Percentiles rank a stretch among this genome's conserved stretches.
These are phyloP conservation scores for Phytophthora podocarpi DNA, from an alignment of 352 stramenopile genomes.

Conservation along the genomic window DNA sequence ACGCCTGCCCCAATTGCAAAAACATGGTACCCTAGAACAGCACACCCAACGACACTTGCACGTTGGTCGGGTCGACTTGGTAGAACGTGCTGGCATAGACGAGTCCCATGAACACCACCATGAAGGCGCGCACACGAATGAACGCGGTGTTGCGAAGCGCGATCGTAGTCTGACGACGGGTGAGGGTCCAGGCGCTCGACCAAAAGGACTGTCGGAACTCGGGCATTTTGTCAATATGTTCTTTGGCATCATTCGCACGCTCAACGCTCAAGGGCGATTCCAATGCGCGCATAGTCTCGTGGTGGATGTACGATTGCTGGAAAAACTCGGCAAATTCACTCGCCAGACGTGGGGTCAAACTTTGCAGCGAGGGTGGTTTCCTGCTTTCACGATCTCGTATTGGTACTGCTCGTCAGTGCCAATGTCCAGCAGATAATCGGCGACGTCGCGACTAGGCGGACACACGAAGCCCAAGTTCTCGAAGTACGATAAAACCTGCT, in stretches of 20 bases:
- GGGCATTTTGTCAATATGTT: conserved; percentile 57
- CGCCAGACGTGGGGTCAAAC: conserved; percentile 6
- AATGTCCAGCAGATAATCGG: no score
- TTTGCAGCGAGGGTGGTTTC: not conserved
- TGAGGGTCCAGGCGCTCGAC: conserved; percentile 40
- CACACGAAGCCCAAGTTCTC: conserved; percentile 35
- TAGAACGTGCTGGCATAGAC: conserved; percentile 39
- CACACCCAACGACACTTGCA: no score
- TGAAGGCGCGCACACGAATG: conserved; percentile 23
- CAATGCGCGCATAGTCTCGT: conserved; percentile 64
- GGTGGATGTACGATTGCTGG: conserved; percentile 30
- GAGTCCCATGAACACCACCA: conserved; percentile 33
- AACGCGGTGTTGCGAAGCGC: conserved; percentile 35
- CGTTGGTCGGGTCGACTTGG: no score
- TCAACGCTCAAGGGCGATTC: conserved; percentile 20
- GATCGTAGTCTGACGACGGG: conserved; percentile 52
- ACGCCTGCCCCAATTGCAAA: no score
- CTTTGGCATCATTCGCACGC: conserved; percentile 9
- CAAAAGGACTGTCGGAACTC: conserved; percentile 52
- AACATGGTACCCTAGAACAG: no score
- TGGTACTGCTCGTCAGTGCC: conserved; percentile 30
- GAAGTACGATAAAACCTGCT: conserved; percentile 44
- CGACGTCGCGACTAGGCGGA: conserved; percentile 24
- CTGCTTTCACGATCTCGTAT: conserved; percentile 11
- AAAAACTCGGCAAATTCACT: conserved; percentile 19